These are phyloP conservation scores for Cubamyces lactineus DNA, from an alignment of 768 basidiomycete species.

Conservation along the genomic window DNA sequence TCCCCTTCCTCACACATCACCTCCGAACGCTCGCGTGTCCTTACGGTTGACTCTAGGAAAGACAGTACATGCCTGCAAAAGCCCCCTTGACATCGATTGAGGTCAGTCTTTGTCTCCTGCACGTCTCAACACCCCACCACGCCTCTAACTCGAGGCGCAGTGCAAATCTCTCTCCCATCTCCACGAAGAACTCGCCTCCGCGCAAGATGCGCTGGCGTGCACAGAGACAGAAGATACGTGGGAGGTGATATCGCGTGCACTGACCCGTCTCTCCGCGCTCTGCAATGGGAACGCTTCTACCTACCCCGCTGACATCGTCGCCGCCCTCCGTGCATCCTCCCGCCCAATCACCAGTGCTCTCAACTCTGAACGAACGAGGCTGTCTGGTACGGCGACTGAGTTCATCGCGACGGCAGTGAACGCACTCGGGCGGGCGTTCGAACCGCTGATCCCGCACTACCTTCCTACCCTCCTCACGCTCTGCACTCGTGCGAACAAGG, in stretches of 20 bases:
- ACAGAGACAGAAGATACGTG: constrained; percentile 81
- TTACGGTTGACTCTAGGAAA: too few relatives aligned
- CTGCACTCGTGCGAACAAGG: constrained; percentile 78
- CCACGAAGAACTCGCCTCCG: constrained; percentile 44
- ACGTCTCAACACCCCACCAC: neutral
- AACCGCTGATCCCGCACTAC: constrained; percentile 65
- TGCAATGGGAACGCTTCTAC: constrained; percentile 58
- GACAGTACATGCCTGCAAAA: constrained; percentile 22
- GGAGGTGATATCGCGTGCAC: constrained; percentile 62
- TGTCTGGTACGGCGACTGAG: constrained; percentile 70
- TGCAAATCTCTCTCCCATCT: constrained; percentile 37
- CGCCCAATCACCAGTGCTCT: constrained; percentile 60
- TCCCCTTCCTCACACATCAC: neutral
- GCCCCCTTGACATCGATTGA: constrained; percentile 20
- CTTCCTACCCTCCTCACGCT: constrained; percentile 68
- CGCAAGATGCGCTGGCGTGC: constrained; percentile 46
- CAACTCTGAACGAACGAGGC: constrained; percentile 72
- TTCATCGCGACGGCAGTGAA: constrained; percentile 57
- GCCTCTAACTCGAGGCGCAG: constrained; percentile 28
- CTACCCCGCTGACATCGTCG: constrained; percentile 52
- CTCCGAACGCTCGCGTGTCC: neutral
- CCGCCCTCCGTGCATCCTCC: constrained; percentile 52
- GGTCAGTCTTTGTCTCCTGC: constrained; percentile 10
- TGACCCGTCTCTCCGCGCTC: constrained; percentile 50
- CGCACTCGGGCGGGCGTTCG: constrained; percentile 64